A percentile compares a stretch with the other conserved stretches of the same genome.
Conservation (phyloP, 140 eudicot genomes). For the Flaveria floridana region DNA sequence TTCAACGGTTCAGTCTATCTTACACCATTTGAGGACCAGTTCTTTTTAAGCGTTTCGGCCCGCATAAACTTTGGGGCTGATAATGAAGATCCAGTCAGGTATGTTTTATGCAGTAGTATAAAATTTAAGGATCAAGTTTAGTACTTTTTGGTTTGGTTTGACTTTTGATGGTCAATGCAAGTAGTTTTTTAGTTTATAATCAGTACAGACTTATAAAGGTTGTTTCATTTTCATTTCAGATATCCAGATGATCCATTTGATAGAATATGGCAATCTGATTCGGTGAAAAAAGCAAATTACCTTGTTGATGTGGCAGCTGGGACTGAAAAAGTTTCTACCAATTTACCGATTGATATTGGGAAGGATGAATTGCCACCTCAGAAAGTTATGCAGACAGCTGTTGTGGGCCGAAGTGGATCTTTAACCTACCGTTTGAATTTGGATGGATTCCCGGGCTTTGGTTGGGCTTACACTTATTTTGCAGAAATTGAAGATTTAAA, state of each 20-base stretch:
- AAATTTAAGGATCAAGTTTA: background rate
- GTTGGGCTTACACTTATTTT: slow-evolving; percentile 92
- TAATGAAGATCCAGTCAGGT: slow-evolving; percentile 80
- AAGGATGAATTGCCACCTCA: slow-evolving; percentile 71
- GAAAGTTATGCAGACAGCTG: slow-evolving; percentile 97
- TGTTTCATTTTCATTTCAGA: slow-evolving; percentile 39
- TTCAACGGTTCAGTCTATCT: slow-evolving; percentile 81
- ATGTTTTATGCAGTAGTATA: background rate
- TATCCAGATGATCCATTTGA: slow-evolving; percentile 96
- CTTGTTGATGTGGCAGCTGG: slow-evolving; percentile 96
- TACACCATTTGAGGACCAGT: slow-evolving; percentile 67
- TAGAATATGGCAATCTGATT: slow-evolving; percentile 91
- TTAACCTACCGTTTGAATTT: slow-evolving; percentile 84
- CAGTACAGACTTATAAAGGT: background rate
- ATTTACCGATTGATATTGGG: slow-evolving; percentile 55
- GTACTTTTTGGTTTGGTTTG: slow-evolving; percentile 2
- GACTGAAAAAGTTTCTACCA: slow-evolving; percentile 71
- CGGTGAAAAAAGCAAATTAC: slow-evolving; percentile 74
- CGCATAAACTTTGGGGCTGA: slow-evolving; percentile 93
- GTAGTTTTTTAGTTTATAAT: slow-evolving; percentile 5
- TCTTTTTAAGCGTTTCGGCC: slow-evolving; percentile 77
- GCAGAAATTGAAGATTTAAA: slow-evolving; percentile 82
- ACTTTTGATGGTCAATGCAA: slow-evolving; percentile 18
- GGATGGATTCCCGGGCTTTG: slow-evolving; percentile 87
- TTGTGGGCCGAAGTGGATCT: slow-evolving; percentile 75